Conservation (phyloP, 257 asterid genomes). For the Solanum gandarillasii region DNA sequence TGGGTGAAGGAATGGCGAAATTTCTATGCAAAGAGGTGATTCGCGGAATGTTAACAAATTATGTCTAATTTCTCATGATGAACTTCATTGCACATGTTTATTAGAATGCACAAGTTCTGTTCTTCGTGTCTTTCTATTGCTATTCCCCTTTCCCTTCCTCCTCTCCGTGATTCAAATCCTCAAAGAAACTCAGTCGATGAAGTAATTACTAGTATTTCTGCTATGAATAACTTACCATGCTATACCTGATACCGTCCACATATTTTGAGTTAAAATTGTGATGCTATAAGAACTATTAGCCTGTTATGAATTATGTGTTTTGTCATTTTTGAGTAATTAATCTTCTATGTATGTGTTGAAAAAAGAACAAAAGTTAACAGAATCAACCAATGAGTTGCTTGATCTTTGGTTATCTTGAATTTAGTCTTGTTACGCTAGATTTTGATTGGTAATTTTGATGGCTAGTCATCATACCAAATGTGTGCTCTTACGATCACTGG, state of each 20-base stretch:
- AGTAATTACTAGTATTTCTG: not conserved
- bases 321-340: not conserved
- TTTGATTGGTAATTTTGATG: not conserved
- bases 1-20: constrained; percentile 99
- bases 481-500: not conserved
- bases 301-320: not conserved
- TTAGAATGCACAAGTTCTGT: not conserved
- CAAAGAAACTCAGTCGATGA: not conserved
- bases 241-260: not conserved
- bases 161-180: not conserved
- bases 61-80: not conserved
- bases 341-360: not conserved
- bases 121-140: not conserved
- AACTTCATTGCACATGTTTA: not conserved
- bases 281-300: not conserved
- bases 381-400: not conserved
- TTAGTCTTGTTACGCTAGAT: not conserved
- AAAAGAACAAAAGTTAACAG: not conserved
- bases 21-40: constrained; percentile 73
- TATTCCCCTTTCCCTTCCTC: not conserved
- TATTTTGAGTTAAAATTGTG: not conserved
- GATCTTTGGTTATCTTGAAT: not conserved
- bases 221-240: no score
- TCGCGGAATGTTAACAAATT: not conserved
- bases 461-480: not conserved